Base-by-base conservation (phyloP, 2,329 filamentous ascomycete species). In the Botrytis fabae region DNA sequence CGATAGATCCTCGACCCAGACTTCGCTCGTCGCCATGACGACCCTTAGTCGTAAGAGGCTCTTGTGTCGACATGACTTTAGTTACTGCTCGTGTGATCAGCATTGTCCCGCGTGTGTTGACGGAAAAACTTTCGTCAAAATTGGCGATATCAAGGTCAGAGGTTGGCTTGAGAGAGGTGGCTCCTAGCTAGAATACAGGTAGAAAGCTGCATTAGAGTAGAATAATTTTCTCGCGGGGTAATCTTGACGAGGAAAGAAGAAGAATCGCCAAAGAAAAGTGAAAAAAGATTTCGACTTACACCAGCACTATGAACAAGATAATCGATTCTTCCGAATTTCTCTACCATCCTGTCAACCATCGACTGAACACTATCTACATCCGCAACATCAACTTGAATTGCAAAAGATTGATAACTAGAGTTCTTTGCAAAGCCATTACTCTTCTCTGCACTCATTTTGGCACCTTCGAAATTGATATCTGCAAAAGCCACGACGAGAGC, bases 221-320 rank as follows among this genome's bases (percentile, higher is more conserved):
- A 44, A 44, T 16, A 44, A 44, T 20, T 6, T 1, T 7, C 7
- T 20, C 20, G 0, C 42, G 22, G 7, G 20, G 22, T 10, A 3
- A 4, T 54, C 20, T 6, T 35, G 28, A 3, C 1, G 4, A 9
- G 6, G 10, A 22, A 35, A 35, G 9, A 54, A 25, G 32, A n/a
- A 25, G 6, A 48, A 48, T 22, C 9, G 20, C 4, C 9, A 59
- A 14, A 25, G 46, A n/a, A 25, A 20, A 48, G 22, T 22, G 22
- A 9, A 10, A 18, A 59, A n/a, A 32, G 12, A 22, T 18, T 6
- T n/a, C 6, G 28, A 68, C 46, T 68, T 40, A 54, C 64, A 1
- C 44, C 44, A 22, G 64, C 46, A 40, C 64, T 51, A 38, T 68
- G 28, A 54, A 68, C 10, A 68, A 48, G 9, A 32, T 54, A 68